These are phyloP conservation scores for Auricularia cornea DNA, from an alignment of 768 basidiomycete species.

Conservation along the genomic window DNA sequence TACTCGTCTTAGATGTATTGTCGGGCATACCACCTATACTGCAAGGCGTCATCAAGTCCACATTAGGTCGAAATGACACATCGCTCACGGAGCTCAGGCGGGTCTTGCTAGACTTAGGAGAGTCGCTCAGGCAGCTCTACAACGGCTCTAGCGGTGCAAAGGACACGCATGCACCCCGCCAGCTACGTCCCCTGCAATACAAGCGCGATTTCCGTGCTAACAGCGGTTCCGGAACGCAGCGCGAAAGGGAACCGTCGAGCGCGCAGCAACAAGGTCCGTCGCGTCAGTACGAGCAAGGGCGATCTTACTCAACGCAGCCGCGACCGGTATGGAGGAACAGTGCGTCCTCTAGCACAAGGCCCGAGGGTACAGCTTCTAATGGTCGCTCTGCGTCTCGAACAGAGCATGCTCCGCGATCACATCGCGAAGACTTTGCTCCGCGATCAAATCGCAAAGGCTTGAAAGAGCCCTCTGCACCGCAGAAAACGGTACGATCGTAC, in stretches of 20 bases:
- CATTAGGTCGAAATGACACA: not conserved
- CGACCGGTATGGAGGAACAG: too few species aligned
- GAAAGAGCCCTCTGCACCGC: not conserved
- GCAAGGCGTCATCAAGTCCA: not conserved
- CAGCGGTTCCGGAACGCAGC: too few species aligned
- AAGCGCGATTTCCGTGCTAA: too few species aligned
- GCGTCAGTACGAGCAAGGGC: too few species aligned
- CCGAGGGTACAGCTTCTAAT: too few species aligned
- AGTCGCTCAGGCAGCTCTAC: not conserved
- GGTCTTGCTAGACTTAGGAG: not conserved
- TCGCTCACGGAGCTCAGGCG: not conserved
- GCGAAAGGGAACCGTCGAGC: too few species aligned
- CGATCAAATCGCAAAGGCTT: not conserved
- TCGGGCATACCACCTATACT: not conserved
- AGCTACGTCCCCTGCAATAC: not conserved
- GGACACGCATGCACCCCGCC: not conserved
- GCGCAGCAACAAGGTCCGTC: too few species aligned
- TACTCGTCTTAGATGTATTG: not conserved
- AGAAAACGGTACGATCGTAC: not conserved
- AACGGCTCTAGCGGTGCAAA: not conserved
- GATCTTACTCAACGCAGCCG: too few species aligned
- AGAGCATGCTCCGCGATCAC: too few species aligned
- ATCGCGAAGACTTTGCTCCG: too few species aligned
- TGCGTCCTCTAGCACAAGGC: too few species aligned
- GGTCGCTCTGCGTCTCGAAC: too few species aligned